Evolutionary conservation across 108 stramenopile genomes (phyloP).

Genomic region (Cyclotella atomus): DNA sequence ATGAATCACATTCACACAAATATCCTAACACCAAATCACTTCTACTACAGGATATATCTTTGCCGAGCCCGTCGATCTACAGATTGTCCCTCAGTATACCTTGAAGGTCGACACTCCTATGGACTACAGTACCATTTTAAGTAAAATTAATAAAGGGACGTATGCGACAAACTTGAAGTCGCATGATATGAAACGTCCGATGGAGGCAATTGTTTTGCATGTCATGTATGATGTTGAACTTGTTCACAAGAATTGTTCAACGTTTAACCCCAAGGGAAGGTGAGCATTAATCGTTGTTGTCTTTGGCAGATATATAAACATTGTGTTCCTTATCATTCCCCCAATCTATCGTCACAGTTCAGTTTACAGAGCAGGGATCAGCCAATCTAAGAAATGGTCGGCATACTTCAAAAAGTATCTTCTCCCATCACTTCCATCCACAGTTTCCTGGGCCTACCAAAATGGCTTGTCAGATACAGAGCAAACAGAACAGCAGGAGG

Average conservation of each 20-base stretch:
- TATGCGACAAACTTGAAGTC: constrained; percentile 29
- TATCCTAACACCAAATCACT: background rate
- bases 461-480: constrained; percentile 6
- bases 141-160: constrained; percentile 34
- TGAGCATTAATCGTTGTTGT: background rate
- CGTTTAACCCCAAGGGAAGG: constrained; percentile 31
- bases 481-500: background rate
- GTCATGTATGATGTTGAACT: constrained; percentile 31
- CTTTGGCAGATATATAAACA: background rate
- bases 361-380: constrained; percentile 26
- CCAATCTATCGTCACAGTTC: constrained; percentile 2
- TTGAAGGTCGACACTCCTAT: constrained; percentile 32
- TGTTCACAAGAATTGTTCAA: constrained; percentile 34
- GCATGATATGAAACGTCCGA: constrained; percentile 27
- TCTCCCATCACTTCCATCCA: constrained; percentile 20
- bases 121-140: constrained; percentile 43
- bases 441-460: constrained; percentile 15
- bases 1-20: background rate
- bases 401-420: constrained; percentile 40
- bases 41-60: constrained; percentile 34
- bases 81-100: constrained; percentile 21
- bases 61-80: constrained; percentile 29
- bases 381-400: constrained; percentile 42
- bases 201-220: constrained; percentile 36
- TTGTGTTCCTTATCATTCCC: too few relatives aligned